Evolutionary conservation across 2,329 filamentous ascomycete species (phyloP).

Genomic region (Shiraia bambusicola): DNA sequence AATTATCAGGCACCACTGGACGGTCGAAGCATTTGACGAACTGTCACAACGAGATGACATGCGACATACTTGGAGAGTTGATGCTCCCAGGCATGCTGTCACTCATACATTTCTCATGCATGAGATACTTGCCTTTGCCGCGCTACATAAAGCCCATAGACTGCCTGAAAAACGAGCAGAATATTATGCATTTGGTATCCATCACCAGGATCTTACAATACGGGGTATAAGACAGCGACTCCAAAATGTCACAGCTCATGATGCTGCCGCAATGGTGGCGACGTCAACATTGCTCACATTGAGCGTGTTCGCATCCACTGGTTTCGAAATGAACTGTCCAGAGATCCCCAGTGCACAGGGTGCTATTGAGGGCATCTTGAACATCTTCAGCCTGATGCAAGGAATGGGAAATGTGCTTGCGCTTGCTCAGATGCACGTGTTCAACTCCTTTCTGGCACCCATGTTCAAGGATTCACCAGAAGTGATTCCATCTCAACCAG

Average conservation of each 20-base stretch:
- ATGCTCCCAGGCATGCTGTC: constrained; percentile 40
- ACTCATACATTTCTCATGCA: constrained; percentile 44
- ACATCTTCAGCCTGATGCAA: constrained; percentile 39
- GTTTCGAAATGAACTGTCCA: constrained; percentile 22
- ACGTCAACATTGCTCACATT: constrained; percentile 35
- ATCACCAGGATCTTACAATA: constrained; percentile 43
- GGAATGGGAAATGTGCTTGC: constrained; percentile 37
- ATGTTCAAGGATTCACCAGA: constrained; percentile 22
- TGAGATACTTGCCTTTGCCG: constrained; percentile 45
- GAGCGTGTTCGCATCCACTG: constrained; percentile 34
- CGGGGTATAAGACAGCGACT: constrained; percentile 31
- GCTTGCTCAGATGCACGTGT: constrained; percentile 18
- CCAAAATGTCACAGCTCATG: constrained; percentile 30
- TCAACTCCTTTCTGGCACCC: constrained; percentile 26
- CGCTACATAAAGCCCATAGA: constrained; percentile 42
- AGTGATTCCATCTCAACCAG: constrained; percentile 28
- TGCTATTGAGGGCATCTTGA: constrained; percentile 36
- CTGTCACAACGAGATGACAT: constrained; percentile 31
- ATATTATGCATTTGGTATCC: constrained; percentile 38
- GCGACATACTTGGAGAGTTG: constrained; percentile 36
- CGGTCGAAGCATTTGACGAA: constrained; percentile 25
- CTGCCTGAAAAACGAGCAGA: constrained; percentile 23
- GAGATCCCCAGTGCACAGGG: constrained; percentile 7
- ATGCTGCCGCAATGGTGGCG: constrained; percentile 35
- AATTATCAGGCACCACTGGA: constrained; percentile 38